phyloP scores from a whole-genome alignment of 2,329 filamentous ascomycete genomes.

The Trichoderma atroviride region DNA sequence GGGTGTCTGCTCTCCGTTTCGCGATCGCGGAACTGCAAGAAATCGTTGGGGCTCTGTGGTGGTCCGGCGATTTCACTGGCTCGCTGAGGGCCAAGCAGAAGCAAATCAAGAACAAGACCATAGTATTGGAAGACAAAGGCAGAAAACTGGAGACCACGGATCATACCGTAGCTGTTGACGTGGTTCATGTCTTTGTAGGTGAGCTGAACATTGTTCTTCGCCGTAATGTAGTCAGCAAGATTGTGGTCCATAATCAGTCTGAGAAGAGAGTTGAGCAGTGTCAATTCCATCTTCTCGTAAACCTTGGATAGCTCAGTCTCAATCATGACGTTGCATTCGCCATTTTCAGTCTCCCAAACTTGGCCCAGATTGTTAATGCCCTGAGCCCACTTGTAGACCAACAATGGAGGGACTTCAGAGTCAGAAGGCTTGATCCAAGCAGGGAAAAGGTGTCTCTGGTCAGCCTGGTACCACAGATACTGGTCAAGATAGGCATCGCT shows the following conservation, averaged over 20 bases:
- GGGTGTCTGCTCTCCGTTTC: constrained; percentile 92
- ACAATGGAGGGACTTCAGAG: constrained; percentile 89
- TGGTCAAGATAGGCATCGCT: constrained; percentile 98
- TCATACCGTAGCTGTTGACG: constrained; percentile 98
- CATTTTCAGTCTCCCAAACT: constrained; percentile 91
- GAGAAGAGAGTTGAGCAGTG: constrained; percentile 87
- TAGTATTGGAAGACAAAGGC: constrained; percentile 99
- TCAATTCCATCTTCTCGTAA: constrained; percentile 98
- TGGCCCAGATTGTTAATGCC: constrained; percentile 97
- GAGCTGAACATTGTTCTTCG: constrained; percentile 98
- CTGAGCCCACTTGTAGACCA: constrained; percentile 99
- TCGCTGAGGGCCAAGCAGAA: constrained; percentile 88
- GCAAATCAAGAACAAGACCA: constrained; percentile 88
- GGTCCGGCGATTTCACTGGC: constrained; percentile 98
- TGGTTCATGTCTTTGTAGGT: constrained; percentile 99
- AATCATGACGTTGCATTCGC: constrained; percentile 98
- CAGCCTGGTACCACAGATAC: constrained; percentile 98
- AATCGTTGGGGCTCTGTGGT: constrained; percentile 92
- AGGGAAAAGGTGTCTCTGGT: constrained; percentile 94
- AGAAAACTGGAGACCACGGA: constrained; percentile 95
- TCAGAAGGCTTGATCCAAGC: constrained; percentile 99
- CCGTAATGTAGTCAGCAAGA: constrained; percentile 96
- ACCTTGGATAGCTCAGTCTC: constrained; percentile 99
- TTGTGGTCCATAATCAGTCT: constrained; percentile 99
- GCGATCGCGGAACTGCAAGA: constrained; percentile 92